Conservation (phyloP, 73 alveolate genomes). For the Paramecium sonneborni region DNA sequence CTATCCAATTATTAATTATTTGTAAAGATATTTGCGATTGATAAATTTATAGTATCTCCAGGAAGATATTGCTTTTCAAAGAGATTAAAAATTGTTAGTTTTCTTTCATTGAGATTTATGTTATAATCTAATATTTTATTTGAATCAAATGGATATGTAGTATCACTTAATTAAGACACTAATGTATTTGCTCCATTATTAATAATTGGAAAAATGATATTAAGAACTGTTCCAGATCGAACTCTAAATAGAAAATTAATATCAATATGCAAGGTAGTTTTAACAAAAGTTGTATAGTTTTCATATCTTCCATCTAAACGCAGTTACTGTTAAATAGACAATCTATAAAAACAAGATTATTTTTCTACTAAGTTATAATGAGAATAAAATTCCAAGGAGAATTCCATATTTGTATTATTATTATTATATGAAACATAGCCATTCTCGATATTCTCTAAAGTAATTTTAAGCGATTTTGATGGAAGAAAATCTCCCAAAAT, state of each 20-base stretch:
- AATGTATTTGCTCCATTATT: neutral
- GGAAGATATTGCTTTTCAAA: neutral
- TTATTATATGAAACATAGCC: neutral
- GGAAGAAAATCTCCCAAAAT: neutral
- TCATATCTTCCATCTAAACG: neutral
- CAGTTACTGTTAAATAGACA: neutral
- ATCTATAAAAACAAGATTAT: neutral
- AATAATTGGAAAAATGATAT: neutral
- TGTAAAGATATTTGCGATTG: neutral
- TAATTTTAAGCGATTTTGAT: neutral
- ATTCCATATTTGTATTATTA: neutral
- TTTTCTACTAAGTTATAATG: neutral
- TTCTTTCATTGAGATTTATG: neutral
- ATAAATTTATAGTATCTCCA: neutral
- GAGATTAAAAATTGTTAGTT: neutral
- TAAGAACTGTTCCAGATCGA: neutral
- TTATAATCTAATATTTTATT: neutral
- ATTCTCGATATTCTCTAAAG: neutral
- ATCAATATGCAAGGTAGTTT: neutral
- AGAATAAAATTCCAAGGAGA: neutral
- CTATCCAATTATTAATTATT: neutral
- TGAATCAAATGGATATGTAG: neutral
- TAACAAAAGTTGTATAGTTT: neutral
- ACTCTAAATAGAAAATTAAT: neutral
- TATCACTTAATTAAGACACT: neutral